Evolutionary conservation across 306 rosid species (phyloP).

Genomic region (Abrus pulchellus): DNA sequence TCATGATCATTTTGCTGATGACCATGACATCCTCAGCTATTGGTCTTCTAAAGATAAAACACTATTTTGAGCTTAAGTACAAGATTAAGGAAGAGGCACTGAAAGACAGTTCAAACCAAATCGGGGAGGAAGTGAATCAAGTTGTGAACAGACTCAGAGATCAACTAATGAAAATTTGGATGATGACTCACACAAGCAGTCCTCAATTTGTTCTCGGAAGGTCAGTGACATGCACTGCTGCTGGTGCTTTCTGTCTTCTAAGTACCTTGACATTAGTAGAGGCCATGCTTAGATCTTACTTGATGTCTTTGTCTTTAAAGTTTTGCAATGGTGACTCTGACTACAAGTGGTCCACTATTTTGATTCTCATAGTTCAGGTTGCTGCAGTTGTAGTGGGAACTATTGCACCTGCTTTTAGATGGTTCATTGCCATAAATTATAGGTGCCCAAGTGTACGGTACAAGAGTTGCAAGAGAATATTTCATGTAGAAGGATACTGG

Average conservation of each 20-base stretch:
- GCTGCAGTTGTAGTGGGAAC: slow-evolving; percentile 79
- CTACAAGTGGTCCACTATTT: slow-evolving; percentile 75
- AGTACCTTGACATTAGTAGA: slow-evolving; percentile 66
- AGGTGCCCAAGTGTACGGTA: slow-evolving; percentile 62
- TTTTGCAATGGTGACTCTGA: slow-evolving; percentile 80
- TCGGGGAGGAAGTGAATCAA: neutral
- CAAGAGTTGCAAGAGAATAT: slow-evolving; percentile 38
- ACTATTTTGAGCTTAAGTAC: slow-evolving; percentile 61
- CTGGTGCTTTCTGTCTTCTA: slow-evolving; percentile 84
- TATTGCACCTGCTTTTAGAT: slow-evolving; percentile 80
- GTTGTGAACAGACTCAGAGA: slow-evolving; percentile 49
- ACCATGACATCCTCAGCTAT: slow-evolving; percentile 66
- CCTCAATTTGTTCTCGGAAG: slow-evolving; percentile 94
- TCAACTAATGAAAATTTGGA: slow-evolving; percentile 70
- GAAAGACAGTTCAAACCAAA: slow-evolving; percentile 46
- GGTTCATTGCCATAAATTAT: slow-evolving; percentile 73
- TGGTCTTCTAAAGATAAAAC: slow-evolving; percentile 69
- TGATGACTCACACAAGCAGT: slow-evolving; percentile 85
- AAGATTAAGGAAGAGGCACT: slow-evolving; percentile 56
- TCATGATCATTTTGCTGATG: slow-evolving; percentile 77
- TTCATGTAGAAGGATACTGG: slow-evolving; percentile 78
- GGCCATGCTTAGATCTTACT: slow-evolving; percentile 70
- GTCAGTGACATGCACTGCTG: slow-evolving; percentile 84
- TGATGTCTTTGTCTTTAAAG: slow-evolving; percentile 61
- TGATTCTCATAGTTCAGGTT: slow-evolving; percentile 72